Percentiles rank a stretch among this genome's conserved stretches.
Evolutionary conservation across 2,329 filamentous ascomycete genomes (phyloP).

Genomic region (Fusarium longipes): DNA sequence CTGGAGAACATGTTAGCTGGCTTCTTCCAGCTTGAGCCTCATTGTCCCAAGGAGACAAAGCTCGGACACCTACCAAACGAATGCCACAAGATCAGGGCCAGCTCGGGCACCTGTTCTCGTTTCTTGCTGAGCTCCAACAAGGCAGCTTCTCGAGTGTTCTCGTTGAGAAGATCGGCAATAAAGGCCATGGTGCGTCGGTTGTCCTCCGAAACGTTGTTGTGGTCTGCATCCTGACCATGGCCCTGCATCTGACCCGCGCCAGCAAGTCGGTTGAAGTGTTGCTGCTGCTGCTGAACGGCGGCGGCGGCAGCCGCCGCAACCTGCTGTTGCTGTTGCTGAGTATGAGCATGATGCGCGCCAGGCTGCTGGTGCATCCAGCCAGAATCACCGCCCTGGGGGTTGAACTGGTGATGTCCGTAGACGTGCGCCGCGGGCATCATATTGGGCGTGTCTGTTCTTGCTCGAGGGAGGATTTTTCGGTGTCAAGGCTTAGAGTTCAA

Average conservation of each 20-base stretch:
- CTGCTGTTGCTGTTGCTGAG: conserved; percentile 64
- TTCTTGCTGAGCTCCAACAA: conserved; percentile 98
- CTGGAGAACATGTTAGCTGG: conserved; percentile 58
- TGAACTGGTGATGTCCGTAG: conserved; percentile 76
- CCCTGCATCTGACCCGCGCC: conserved; percentile 56
- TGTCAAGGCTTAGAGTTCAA: not conserved
- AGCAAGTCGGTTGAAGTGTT: conserved; percentile 80
- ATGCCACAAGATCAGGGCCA: conserved; percentile 97
- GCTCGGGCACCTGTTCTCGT: conserved; percentile 94
- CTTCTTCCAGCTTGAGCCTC: conserved; percentile 20
- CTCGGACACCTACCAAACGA: conserved; percentile 80
- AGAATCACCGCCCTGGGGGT: conserved; percentile 67
- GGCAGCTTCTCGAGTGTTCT: conserved; percentile 87
- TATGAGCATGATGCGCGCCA: conserved; percentile 65
- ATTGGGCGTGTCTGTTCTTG: conserved; percentile 47
- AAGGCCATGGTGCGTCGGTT: conserved; percentile 92
- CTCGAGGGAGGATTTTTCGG: not conserved
- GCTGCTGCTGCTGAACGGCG: conserved; percentile 63
- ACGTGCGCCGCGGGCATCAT: conserved; percentile 74
- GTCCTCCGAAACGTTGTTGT: conserved; percentile 84
- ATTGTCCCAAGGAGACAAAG: conserved; percentile 9
- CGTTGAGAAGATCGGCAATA: conserved; percentile 91
- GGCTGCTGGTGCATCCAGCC: conserved; percentile 76
- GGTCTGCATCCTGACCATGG: conserved; percentile 65
- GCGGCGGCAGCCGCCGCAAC: conserved; percentile 58